A percentile compares a stretch with the other conserved stretches of the same genome.
phyloP scores from a whole-genome alignment of 1,284 basidiomycete species.

The Puccinia sorghi region DNA sequence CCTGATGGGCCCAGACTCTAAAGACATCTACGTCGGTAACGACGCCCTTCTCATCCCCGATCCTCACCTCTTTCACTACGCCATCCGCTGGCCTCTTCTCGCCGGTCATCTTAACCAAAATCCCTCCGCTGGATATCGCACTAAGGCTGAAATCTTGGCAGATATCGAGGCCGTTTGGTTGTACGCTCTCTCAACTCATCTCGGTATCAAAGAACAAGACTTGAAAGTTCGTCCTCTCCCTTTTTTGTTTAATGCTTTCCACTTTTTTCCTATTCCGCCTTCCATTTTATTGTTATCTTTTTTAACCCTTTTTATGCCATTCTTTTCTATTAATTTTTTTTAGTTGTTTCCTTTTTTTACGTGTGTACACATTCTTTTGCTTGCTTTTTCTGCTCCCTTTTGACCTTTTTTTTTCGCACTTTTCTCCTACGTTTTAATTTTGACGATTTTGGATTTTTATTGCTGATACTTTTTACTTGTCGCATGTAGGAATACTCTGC shows the following conservation, averaged over 20 bases:
- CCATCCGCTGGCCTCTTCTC: constrained; percentile 74
- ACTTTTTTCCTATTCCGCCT: background rate
- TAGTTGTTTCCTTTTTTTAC: background rate
- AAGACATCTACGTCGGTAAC: constrained; percentile 67
- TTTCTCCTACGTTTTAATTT: background rate
- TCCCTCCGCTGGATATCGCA: constrained; percentile 68
- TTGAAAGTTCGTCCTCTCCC: constrained; percentile 64
- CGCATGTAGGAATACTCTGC: constrained; percentile 73
- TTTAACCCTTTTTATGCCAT: constrained; percentile 11
- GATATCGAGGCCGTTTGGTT: constrained; percentile 75
- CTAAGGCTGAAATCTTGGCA: constrained; percentile 68
- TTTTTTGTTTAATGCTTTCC: background rate
- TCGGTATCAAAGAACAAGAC: constrained; percentile 65
- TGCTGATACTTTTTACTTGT: background rate
- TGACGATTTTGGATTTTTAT: background rate
- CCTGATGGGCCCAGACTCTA: constrained; percentile 59
- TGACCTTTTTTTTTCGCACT: background rate
- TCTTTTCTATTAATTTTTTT: background rate
- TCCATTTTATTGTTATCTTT: too few species aligned
- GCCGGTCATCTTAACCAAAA: constrained; percentile 77
- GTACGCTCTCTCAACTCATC: constrained; percentile 66
- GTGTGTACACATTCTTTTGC: background rate
- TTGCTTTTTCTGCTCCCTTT: too few species aligned
- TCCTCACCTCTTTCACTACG: constrained; percentile 68
- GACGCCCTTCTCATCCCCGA: constrained; percentile 74